Percentiles rank a stretch among this genome's conserved stretches.
phyloP scores from a whole-genome alignment of 345 rosid species.

The Sisymbrium irio region DNA sequence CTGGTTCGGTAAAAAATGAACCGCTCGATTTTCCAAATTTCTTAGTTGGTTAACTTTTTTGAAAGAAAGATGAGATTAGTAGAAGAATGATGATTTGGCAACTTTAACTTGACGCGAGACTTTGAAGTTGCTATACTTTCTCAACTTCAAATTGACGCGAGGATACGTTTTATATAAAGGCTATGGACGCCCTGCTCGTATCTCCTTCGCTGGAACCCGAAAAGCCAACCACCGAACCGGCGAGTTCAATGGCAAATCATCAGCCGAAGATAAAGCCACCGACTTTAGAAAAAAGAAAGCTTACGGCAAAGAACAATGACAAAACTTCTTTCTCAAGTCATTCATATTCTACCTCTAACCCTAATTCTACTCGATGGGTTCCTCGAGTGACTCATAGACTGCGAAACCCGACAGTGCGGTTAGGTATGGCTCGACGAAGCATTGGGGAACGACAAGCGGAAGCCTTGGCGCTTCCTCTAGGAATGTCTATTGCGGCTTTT shows the following conservation, averaged over 20 bases:
- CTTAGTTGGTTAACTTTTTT: no score
- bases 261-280: no score
- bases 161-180: no score
- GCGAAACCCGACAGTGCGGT: conserved; percentile 33
- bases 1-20: no score
- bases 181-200: conserved; percentile 36
- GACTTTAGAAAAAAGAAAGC: not conserved
- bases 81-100: no score
- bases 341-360: conserved; percentile 32
- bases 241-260: conserved; percentile 13
- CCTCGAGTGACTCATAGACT: conserved; percentile 29
- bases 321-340: conserved; percentile 24
- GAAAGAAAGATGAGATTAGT: no score
- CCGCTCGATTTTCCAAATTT: no score
- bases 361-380: conserved; percentile 22
- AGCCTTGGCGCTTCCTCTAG: conserved; percentile 53
- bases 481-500: conserved; percentile 81
- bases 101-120: no score
- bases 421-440: conserved; percentile 32
- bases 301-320: not conserved
- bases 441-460: conserved; percentile 36
- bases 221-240: conserved; percentile 5
- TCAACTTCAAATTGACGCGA: no score
- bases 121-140: no score
- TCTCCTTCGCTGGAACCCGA: conserved; percentile 27